These are phyloP conservation scores for Hygrocybe coccinea DNA, from an alignment of 768 basidiomycete genomes.

Conservation along the genomic window DNA sequence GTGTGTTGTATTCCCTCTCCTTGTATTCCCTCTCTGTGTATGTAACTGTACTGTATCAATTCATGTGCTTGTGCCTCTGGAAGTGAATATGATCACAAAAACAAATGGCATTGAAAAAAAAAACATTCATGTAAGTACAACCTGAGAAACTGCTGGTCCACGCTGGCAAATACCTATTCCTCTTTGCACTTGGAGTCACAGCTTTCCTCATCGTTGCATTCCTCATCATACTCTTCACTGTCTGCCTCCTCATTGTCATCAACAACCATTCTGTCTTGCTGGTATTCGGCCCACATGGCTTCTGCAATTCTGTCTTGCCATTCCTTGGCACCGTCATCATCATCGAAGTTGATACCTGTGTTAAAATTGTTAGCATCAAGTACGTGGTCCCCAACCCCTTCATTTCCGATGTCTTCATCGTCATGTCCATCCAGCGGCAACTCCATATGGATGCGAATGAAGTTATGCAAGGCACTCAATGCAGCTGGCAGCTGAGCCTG, in stretches of 20 bases:
- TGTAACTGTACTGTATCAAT: background rate
- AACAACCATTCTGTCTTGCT: background rate
- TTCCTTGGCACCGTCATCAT: conserved; percentile 9
- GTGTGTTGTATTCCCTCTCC: too few species aligned
- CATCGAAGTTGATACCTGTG: conserved; percentile 7
- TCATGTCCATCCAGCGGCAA: conserved; percentile 13
- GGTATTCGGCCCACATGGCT: conserved; percentile 13
- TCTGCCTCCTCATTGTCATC: too few species aligned
- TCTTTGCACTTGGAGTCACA: too few species aligned
- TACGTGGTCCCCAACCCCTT: background rate
- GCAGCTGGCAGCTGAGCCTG: conserved; percentile 23
- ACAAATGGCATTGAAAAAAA: too few species aligned
- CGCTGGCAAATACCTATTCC: background rate
- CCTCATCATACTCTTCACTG: too few species aligned
- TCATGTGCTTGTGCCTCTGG: too few species aligned
- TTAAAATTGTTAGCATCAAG: background rate
- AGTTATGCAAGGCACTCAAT: conserved; percentile 25
- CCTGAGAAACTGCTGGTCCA: too few species aligned
- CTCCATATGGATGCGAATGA: conserved; percentile 15
- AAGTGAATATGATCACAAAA: background rate
- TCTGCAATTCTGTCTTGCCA: conserved; percentile 14
- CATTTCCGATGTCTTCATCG: conserved; percentile 2
- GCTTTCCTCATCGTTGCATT: too few species aligned
- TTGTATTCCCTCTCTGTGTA: background rate
- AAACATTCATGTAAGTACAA: background rate